Evolutionary conservation across 2,329 filamentous ascomycete species (phyloP), one percentile per base, ranked within the genome.

Genomic region (Hymenoscyphus fructigenus): DNA sequence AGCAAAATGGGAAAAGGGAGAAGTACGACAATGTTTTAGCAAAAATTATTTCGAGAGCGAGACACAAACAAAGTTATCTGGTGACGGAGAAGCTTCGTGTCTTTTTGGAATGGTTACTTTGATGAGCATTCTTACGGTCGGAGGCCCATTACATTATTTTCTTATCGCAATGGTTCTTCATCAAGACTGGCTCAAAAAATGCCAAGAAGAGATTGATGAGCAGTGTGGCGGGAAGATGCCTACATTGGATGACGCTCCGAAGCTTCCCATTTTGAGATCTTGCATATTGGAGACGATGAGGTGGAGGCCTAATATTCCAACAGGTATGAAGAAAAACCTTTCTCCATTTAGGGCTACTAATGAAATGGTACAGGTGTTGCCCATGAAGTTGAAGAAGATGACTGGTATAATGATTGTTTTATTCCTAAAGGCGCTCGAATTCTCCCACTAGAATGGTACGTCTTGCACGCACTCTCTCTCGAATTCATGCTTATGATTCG

Each of bases 291-390:
- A 68, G 53, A 62, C 60, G 28, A 29, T 66, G 68, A 69, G 75
- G 38, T 76, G 82, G 81, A 76, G 81, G 50, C 81, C 82, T n/a
- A 80, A 82, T 2, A 81, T 84, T 7, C 81, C 82, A 2, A 83
- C 82, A 55, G 59, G 44, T 60, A n/a, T 26, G 34, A n/a, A n/a
- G n/a, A n/a, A n/a, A n/a, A n/a, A n/a, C n/a, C n/a, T n/a, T n/a
- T n/a, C n/a, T n/a, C n/a, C n/a, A n/a, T n/a, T n/a, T n/a, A n/a
- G n/a, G n/a, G n/a, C n/a, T n/a, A n/a, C n/a, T n/a, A n/a, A n/a
- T n/a, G n/a, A n/a, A n/a, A n/a, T 29, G 1, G 1, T 14, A 34
- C 32, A 44, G 60, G 60, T 36, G 56, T 63, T 15, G 61, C 55
- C 14, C 61, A 63, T 36, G 36, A 59, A 17, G 55, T 59, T 5